phyloP scores from a whole-genome alignment of 1,139 yeast genomes.

The Komagataea norvegica region DNA sequence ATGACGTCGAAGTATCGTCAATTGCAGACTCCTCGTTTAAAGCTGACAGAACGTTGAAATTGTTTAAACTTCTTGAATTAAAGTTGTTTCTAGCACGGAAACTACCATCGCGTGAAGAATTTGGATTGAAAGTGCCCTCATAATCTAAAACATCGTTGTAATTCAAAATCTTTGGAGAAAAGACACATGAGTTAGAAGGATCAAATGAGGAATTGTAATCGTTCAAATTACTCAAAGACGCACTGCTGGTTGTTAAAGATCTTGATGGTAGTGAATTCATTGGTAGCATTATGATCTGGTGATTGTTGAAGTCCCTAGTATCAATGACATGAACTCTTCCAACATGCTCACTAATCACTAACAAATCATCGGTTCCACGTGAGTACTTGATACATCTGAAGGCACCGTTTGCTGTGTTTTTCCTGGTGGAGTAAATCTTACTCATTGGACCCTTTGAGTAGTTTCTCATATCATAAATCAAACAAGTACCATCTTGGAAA shows the following conservation, averaged over 20 bases:
- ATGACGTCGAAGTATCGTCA: neutral
- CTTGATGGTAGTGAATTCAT: constrained; percentile 22
- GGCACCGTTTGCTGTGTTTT: constrained; percentile 43
- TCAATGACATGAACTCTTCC: constrained; percentile 84
- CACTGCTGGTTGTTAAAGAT: constrained; percentile 8
- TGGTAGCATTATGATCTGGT: constrained; percentile 67
- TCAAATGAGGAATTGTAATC: neutral
- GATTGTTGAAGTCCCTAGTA: constrained; percentile 64
- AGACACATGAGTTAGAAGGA: constrained; percentile 5
- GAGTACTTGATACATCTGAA: constrained; percentile 53
- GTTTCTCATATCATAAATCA: constrained; percentile 72
- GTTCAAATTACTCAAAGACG: constrained; percentile 3
- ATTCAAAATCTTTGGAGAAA: constrained; percentile 24
- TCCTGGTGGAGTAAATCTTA: constrained; percentile 56
- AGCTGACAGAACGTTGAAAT: constrained; percentile 21
- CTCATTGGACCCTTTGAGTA: constrained; percentile 43
- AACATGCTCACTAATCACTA: constrained; percentile 77
- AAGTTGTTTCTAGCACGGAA: constrained; percentile 9
- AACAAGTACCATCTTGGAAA: constrained; percentile 80
- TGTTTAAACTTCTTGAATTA: constrained; percentile 20
- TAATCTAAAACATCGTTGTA: constrained; percentile 21
- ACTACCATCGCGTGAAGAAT: constrained; percentile 2
- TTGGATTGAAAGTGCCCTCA: constrained; percentile 16
- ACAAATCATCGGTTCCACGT: constrained; percentile 65
- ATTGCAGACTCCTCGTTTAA: constrained; percentile 10